Base-by-base conservation (phyloP, 805 yeast genomes). In the Tetrapisispora nanseiensis region DNA sequence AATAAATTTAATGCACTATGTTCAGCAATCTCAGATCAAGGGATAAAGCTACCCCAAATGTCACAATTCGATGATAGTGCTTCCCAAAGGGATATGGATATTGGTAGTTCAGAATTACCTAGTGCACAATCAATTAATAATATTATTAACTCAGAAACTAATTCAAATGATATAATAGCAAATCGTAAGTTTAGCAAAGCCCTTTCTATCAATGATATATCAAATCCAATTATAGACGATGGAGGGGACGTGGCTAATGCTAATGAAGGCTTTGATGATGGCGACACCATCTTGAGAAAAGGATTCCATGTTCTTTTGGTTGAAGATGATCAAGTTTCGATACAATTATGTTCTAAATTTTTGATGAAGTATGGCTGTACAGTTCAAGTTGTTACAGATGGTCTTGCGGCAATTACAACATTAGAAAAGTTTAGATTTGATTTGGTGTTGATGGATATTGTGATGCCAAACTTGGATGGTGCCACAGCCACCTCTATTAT, bases 371-470 rank as follows among this genome's bases (percentile, higher is more conserved):
- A 84, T 59, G 97, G 97, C 0, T 89, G 96, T 60, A 79, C 86
- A 12, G 95, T 90, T 4, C 90, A 92, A 37, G 86, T 87, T 16
- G 97, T 86, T 0, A 82, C 86, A 5, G 97, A 90, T 65, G 99
- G 98, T 0, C 65, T 90, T 10, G 80, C 85, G 28, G 96, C 96
- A 3, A 86, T 92, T 34, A 74, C 78, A 27, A 81, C 79, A 0
- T 75, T 83, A 24, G 89, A 81, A 56, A 75, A 76, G 39, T 75
- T 76, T 28, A 75, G 80, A 51, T 84, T 79, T 54, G 95, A 82
- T 61, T 65, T 84, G 45, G 90, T 84, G 1, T 61, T 84, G 34
- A 84, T 84, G 95, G 95, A 84, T 63, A 84, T 84, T 40, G 90
- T 84, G 19, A 84, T 84, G 92, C 95, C 95, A 11, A 83, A 82